These are phyloP conservation scores for Clonostachys solani DNA, from an alignment of 2,329 filamentous ascomycete genomes.

Conservation along the genomic window DNA sequence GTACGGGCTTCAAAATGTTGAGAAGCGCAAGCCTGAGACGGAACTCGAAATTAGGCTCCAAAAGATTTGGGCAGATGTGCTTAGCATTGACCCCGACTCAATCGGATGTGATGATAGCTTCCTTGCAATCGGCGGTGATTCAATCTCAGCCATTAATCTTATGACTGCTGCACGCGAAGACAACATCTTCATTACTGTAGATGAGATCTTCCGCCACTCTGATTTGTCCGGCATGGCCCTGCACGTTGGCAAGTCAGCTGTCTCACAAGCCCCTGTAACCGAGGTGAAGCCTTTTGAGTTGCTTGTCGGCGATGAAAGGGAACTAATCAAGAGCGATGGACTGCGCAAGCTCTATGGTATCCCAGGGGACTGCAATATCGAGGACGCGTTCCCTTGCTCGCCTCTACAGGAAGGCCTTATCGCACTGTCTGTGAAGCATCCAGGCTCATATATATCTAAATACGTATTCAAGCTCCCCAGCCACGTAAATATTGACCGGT, in stretches of 20 bases:
- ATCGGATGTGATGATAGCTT: conserved; percentile 6
- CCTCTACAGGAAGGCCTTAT: conserved; percentile 3
- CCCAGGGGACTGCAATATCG: neutral
- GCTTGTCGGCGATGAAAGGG: neutral
- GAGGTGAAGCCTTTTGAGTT: neutral
- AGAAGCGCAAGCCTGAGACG: conserved; percentile 7
- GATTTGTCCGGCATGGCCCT: neutral
- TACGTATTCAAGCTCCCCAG: neutral
- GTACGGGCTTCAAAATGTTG: conserved; percentile 15
- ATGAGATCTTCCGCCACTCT: conserved; percentile 1
- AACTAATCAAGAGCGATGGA: too few relatives aligned
- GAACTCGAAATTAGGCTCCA: conserved; percentile 18
- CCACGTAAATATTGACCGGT: neutral
- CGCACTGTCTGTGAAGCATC: neutral
- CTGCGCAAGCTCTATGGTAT: neutral
- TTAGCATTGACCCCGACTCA: neutral
- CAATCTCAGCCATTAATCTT: conserved; percentile 8
- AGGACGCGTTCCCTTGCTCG: conserved; percentile 2
- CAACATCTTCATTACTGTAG: neutral
- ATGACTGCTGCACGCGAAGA: neutral
- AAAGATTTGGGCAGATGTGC: conserved; percentile 19
- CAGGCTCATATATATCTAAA: conserved; percentile 1
- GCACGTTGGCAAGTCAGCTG: neutral
- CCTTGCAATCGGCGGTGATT: conserved; percentile 9
- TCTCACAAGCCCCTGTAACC: too few relatives aligned